Base-by-base conservation (phyloP, 176 grass and related monocot genomes). In the Cenchrus americanus region DNA sequence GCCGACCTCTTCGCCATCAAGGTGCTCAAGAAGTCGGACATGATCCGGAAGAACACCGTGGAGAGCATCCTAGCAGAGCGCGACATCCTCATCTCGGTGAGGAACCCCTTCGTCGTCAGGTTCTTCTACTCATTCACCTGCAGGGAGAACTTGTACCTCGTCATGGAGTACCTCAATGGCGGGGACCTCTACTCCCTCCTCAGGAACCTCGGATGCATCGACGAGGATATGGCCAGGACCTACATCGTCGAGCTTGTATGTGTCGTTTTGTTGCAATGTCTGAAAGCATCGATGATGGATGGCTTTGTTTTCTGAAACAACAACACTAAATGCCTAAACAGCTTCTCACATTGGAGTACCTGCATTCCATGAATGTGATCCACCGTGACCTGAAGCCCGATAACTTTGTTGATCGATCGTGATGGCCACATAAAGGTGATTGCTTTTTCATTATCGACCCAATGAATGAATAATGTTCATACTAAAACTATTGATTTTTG, bases 101-200 rank as follows among this genome's bases (percentile, higher is more conserved):
- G 89, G 8, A 99, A 94, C 79, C 93, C 91, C 2, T 99, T 99
- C 85, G 89, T 94, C 66, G 93, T 95, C 30, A 82, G 96, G 11
- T 99, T 99, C 76, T 99, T 94, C 96, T 99, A 99, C 89, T 99
- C 96, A 77, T 99, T 99, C 77, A 99, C 93, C 27, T 99, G 93
- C 87, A 99, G 91, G 94, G 96, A 99, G 81, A 94, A 99, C 87
- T 89, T 99, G 50, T 99, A 99, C 83, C 89, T 99, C 49, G 93
- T 99, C 78, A 98, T 98, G 96, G 96, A 98, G 78, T 98, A 98
- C 85, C 83, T 98, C 83, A 99, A 96, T 26, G 96, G 96, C 44
- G 96, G 96, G 10, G 93, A 99, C 84, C 87, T 96, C 44, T 99
- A 99, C 81, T 99, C 96, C 53, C 89, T 99, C 17, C 82, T 99